Conservation (phyloP, 2,329 filamentous ascomycete genomes). For the Cladophialophora bantiana region DNA sequence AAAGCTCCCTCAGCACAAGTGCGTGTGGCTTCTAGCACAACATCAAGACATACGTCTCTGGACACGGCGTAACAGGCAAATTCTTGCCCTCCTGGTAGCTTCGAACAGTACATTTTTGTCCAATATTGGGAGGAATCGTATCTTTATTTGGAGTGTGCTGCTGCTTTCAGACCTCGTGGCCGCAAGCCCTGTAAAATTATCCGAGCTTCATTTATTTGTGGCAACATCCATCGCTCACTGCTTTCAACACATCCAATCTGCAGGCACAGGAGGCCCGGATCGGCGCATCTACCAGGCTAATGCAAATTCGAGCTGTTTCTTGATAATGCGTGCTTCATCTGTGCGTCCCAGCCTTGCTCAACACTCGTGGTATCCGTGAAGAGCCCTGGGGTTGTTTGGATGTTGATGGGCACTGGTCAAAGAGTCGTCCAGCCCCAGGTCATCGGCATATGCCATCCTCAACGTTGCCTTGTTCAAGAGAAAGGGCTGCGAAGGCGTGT, state of each 20-base stretch:
- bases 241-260: background rate
- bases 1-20: background rate
- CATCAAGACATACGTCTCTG: background rate
- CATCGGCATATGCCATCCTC: slow-evolving; percentile 68
- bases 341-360: no score
- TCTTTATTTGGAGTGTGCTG: no score
- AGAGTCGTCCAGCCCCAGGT: slow-evolving; percentile 65
- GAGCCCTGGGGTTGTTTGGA: slow-evolving; percentile 76
- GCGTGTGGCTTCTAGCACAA: background rate
- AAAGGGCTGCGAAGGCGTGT: slow-evolving; percentile 72
- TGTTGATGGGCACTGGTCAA: slow-evolving; percentile 71
- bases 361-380: slow-evolving; percentile 68
- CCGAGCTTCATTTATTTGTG: no score
- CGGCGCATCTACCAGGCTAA: no score
- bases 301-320: no score
- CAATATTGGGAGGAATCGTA: no score
- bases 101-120: no score
- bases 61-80: background rate
- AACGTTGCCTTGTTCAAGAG: slow-evolving; percentile 69
- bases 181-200: no score
- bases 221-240: no score
- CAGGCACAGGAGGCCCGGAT: background rate
- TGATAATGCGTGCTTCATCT: no score
- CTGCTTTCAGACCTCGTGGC: no score
- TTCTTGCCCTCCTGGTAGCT: background rate